Conservation (phyloP, 495 filamentous ascomycete genomes). For the Neurospora terricola region DNA sequence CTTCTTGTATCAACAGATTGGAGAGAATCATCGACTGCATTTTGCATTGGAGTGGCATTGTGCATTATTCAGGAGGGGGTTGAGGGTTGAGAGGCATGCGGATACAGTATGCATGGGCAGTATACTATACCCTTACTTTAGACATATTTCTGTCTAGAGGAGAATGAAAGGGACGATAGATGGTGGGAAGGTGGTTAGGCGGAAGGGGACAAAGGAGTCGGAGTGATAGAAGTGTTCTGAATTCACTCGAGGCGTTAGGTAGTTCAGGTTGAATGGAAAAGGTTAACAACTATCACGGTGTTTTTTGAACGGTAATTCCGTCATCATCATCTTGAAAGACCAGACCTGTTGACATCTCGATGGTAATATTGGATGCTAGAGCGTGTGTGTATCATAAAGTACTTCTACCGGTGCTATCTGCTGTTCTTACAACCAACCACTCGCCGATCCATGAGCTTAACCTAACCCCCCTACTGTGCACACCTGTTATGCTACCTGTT, state of each 20-base stretch:
- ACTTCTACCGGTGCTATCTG: too few species aligned
- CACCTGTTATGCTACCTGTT: background rate
- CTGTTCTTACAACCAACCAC: background rate
- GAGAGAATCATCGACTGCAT: background rate
- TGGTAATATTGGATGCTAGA: too few species aligned
- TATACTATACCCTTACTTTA: too few species aligned
- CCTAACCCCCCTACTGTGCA: background rate
- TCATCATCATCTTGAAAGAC: too few species aligned
- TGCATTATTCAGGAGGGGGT: background rate
- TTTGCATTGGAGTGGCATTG: background rate
- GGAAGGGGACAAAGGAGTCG: background rate
- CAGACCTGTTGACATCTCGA: too few species aligned
- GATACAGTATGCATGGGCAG: too few species aligned
- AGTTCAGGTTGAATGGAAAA: background rate
- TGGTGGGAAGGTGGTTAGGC: background rate
- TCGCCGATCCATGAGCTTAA: background rate
- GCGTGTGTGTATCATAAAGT: too few species aligned
- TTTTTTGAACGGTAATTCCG: too few species aligned
- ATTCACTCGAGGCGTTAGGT: background rate
- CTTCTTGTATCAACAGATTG: background rate
- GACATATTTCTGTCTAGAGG: too few species aligned
- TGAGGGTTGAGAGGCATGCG: too few species aligned
- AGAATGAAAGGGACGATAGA: background rate
- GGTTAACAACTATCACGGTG: background rate
- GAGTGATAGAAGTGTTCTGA: background rate